Conservation (phyloP, 179 eudicot genomes). For the Actinidia chinensis region DNA sequence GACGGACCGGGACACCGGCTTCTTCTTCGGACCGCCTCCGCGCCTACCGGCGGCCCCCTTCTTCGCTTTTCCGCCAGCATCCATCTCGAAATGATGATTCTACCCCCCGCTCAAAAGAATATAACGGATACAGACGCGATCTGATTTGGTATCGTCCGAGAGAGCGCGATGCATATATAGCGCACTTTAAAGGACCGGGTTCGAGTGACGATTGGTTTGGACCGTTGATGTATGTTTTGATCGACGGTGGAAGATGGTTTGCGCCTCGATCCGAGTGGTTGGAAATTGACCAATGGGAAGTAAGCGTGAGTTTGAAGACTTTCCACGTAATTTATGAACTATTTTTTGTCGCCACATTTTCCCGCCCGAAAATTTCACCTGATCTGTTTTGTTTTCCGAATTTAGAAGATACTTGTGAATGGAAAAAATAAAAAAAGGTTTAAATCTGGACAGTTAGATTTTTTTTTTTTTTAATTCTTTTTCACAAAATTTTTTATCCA, state of each 20-base stretch:
- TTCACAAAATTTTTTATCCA: too few relatives aligned
- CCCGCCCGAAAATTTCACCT: constrained; percentile 14
- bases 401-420: too few relatives aligned
- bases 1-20: constrained; percentile 56
- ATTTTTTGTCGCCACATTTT: not conserved
- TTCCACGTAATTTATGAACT: not conserved
- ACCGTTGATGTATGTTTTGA: constrained; percentile 15
- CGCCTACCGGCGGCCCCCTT: constrained; percentile 62
- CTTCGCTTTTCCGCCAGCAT: constrained; percentile 29
- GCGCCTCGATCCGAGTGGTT: constrained; percentile 24
- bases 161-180: not conserved
- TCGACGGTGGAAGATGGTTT: constrained; percentile 13
- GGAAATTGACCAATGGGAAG: constrained; percentile 20
- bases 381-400: too few relatives aligned
- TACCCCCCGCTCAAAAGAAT: not conserved
- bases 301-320: not conserved
- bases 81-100: constrained; percentile 25
- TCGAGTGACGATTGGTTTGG: not conserved
- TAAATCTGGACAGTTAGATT: too few relatives aligned
- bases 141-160: not conserved
- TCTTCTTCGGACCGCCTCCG: constrained; percentile 63
- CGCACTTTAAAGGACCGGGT: not conserved
- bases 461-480: too few relatives aligned
- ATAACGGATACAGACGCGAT: too few relatives aligned
- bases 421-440: too few relatives aligned